Percentiles rank a stretch among this genome's conserved stretches.
Conservation (phyloP, 108 stramenopile species). For the Skeletonema costatum region DNA sequence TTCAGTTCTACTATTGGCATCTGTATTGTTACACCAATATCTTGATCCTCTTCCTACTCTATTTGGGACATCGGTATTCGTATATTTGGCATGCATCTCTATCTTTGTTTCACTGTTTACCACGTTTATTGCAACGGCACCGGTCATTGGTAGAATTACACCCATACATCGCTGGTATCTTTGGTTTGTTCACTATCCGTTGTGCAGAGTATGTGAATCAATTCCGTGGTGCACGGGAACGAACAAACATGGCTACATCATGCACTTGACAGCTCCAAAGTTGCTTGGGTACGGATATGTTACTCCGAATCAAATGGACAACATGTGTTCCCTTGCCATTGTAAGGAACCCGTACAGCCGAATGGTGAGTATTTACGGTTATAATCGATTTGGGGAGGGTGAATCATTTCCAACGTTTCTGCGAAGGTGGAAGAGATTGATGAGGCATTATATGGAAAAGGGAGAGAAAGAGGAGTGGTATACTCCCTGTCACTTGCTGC, state of each 20-base stretch:
- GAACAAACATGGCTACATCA: constrained; percentile 63
- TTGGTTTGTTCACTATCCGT: constrained; percentile 53
- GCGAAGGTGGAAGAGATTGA: constrained; percentile 45
- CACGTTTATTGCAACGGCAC: constrained; percentile 60
- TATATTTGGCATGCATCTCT: constrained; percentile 7
- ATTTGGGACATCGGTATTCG: neutral
- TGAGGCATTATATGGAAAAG: constrained; percentile 49
- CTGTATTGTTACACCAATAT: neutral
- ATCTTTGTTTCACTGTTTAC: constrained; percentile 44
- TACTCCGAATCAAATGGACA: constrained; percentile 46
- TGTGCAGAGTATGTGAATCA: constrained; percentile 49
- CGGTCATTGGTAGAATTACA: constrained; percentile 50
- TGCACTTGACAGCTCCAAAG: constrained; percentile 63
- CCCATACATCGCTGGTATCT: constrained; percentile 55
- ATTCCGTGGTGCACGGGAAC: constrained; percentile 60
- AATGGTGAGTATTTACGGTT: constrained; percentile 69
- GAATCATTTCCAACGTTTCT: constrained; percentile 60
- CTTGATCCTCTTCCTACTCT: neutral
- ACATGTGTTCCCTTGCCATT: constrained; percentile 55
- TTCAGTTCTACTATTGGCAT: constrained; percentile 1
- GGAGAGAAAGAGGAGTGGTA: constrained; percentile 71
- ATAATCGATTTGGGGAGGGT: constrained; percentile 57
- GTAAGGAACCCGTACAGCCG: constrained; percentile 69
- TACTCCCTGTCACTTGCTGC: constrained; percentile 62
- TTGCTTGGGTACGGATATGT: constrained; percentile 60